phyloP scores from a whole-genome alignment of 192 early-diverging fungal species.

The Coemansia sp. region DNA sequence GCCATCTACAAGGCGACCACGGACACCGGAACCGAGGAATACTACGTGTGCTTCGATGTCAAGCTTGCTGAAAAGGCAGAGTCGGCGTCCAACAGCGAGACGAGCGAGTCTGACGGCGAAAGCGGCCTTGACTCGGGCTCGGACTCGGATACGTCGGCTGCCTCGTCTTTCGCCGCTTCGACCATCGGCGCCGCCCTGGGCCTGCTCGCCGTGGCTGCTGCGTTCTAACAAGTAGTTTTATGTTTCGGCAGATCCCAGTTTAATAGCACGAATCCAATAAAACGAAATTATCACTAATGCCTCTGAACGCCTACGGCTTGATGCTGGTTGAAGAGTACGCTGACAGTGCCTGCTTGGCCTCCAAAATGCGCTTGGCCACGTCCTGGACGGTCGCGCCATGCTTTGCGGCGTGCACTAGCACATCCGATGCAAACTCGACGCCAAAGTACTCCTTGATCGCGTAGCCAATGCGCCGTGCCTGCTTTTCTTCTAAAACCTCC shows the following conservation, averaged over 20 bases:
- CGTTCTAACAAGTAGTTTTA: no score
- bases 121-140: background rate
- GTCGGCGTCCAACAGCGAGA: background rate
- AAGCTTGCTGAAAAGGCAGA: slow-evolving; percentile 24
- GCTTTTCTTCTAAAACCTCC: slow-evolving; percentile 51
- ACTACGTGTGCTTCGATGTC: slow-evolving; percentile 48
- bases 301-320: slow-evolving; percentile 1
- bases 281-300: background rate
- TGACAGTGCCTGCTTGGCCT: slow-evolving; percentile 56
- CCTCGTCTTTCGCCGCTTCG: slow-evolving; percentile 4
- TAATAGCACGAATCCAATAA: background rate
- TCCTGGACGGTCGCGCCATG: slow-evolving; percentile 48
- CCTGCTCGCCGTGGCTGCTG: slow-evolving; percentile 19
- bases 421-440: slow-evolving; percentile 73
- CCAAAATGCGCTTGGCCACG: slow-evolving; percentile 53
- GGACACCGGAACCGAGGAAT: slow-evolving; percentile 21
- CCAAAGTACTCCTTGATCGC: slow-evolving; percentile 78
- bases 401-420: slow-evolving; percentile 48
- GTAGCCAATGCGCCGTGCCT: slow-evolving; percentile 72
- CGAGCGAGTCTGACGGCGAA: background rate
- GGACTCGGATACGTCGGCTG: background rate
- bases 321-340: slow-evolving; percentile 46
- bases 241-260: no score
- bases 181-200: slow-evolving; percentile 23
- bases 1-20: slow-evolving; percentile 48